Evolutionary conservation across 169 alveolate genomes (phyloP), one percentile per base, ranked within the genome.

Genomic region (Cryptosporidium andersoni): DNA sequence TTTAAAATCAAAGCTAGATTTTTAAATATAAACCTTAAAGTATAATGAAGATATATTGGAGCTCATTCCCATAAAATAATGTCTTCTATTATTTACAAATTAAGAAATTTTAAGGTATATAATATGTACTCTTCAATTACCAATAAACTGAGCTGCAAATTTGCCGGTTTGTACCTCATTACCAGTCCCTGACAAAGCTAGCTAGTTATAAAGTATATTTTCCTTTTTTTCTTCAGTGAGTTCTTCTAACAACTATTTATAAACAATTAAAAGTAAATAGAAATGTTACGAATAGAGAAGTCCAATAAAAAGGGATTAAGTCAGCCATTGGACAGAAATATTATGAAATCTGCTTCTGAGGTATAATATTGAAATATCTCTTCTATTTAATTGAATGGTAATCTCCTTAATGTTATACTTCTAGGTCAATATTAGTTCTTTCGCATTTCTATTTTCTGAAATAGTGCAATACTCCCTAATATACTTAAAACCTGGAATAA

Each of bases 401-500:
- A n/a, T 8, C 8, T 6, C 2, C 11, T 25, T 51, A 42, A 51
- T 67, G 2, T n/a, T 49, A 6, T 39, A 67, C 34, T 51, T 55
- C 39, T 60, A 91, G 89, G 89, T 91, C 37, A 91, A 93, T 37
- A 51, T 91, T 34, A 91, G 95, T 53, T 89, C 92, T 2, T 90
- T 89, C 36, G 91, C 94, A 49, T 82, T 91, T 52, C 74, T 91
- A 3, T 91, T 90, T 66, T 82, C 94, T 14, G 95, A 91, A 66
- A 90, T 91, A 25, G 95, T 91, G 43, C 95, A 91, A 58, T 91
- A 91, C 56, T 90, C 93, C 14, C 81, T 91, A 60, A 81, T 88
- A 53, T 82, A 88, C 16, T 88, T 91, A 48, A 91, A 91, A 51
- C 82, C 89, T 43, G 95, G 95, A 14, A 89, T 82, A 64, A 58